These are phyloP conservation scores for Aegilops longissima DNA, from an alignment of 176 grass and related monocot genomes.

Conservation along the genomic window DNA sequence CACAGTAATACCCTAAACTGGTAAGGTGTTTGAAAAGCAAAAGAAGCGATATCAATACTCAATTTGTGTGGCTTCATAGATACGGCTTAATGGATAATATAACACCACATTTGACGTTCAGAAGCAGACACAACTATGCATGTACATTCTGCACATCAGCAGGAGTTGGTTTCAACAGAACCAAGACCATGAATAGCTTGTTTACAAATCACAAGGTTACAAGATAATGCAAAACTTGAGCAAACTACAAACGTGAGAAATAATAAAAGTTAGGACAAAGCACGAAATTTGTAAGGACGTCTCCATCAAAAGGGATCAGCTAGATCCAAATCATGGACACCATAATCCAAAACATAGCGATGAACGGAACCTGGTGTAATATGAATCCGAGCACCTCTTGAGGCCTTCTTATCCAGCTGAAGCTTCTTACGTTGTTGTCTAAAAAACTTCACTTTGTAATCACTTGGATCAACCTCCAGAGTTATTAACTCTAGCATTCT, in stretches of 20 bases:
- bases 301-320: neutral
- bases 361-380: neutral
- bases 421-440: neutral
- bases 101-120: neutral
- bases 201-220: neutral
- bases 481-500: neutral
- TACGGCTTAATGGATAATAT: neutral
- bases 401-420: constrained; percentile 5
- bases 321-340: neutral
- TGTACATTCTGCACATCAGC: neutral
- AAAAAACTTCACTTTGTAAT: neutral
- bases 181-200: neutral
- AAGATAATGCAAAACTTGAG: neutral
- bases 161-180: neutral
- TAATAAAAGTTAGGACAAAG: neutral
- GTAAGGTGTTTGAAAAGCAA: no score
- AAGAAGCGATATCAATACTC: no score
- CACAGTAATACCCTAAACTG: no score
- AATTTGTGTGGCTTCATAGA: neutral
- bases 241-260: neutral
- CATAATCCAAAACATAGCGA: neutral
- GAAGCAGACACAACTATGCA: neutral
- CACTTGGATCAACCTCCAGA: neutral
- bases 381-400: neutral
- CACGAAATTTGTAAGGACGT: neutral